Evolutionary conservation across 768 basidiomycete species (phyloP).

Genomic region (Trametes elegans): DNA sequence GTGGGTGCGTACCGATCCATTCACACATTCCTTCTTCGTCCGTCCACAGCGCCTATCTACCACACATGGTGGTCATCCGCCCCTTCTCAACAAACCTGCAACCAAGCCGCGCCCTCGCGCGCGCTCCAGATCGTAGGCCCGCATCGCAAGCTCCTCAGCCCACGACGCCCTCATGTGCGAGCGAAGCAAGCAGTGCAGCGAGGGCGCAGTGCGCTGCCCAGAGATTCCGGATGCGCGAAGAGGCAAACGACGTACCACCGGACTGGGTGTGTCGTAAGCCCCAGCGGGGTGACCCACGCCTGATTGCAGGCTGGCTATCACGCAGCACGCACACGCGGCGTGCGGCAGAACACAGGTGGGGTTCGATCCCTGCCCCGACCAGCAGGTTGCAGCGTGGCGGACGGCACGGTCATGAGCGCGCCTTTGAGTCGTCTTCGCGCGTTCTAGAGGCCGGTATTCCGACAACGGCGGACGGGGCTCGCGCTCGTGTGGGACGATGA

Average conservation of each 20-base stretch:
- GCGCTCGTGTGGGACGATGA: too few relatives aligned
- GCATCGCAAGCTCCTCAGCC: too few relatives aligned
- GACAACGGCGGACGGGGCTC: not conserved
- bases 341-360: too few relatives aligned
- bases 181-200: not conserved
- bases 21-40: too few relatives aligned
- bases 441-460: not conserved
- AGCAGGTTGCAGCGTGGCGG: conserved; percentile 13
- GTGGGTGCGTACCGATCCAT: too few relatives aligned
- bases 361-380: conserved; percentile 4
- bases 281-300: not conserved
- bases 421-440: not conserved
- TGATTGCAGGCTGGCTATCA: conserved; percentile 15
- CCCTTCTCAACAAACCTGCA: too few relatives aligned
- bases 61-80: too few relatives aligned
- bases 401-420: not conserved
- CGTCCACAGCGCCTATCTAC: too few relatives aligned
- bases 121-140: too few relatives aligned
- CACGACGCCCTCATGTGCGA: not conserved
- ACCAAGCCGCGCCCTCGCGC: too few relatives aligned
- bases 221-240: not conserved
- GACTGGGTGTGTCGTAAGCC: not conserved
- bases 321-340: conserved; percentile 15
- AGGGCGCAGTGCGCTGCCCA: not conserved
- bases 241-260: not conserved